Base-by-base conservation (phyloP, 2,329 filamentous ascomycete species). In the Tolypocladium pustulatum region DNA sequence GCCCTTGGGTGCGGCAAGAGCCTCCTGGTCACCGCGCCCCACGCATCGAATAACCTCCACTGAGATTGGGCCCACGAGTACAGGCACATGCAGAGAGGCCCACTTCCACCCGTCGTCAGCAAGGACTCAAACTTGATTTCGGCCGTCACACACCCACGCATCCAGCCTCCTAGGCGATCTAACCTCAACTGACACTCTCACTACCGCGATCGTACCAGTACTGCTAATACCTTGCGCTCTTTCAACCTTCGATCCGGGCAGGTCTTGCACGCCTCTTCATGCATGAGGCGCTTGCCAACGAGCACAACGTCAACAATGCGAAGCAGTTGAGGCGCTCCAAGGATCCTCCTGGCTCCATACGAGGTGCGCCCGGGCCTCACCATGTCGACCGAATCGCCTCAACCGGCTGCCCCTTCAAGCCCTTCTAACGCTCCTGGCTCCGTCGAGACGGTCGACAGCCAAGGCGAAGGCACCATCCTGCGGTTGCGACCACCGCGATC, bases 401-500 rank as follows among this genome's bases (percentile, higher is more conserved):
- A 30, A 56, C 61, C 58, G 4, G 58, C 54, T 13, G 57, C 57
- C n/a, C 59, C 54, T 40, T 60, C 64, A 30, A 61, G 55, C 30
- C 56, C 60, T 2, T 58, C 61, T 56, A 57, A 57, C 8, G 57
- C 59, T 22, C 57, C 60, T 34, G 40, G 52, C 20, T 62, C 61
- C 5, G 43, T 58, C 10, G 41, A 53, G 54, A 62, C 61, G 17
- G 58, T 56, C 57, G 61, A 54, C 56, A 62, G 55, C 41, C 57
- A 62, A 20, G 57, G 62, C 15, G 59, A 60, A 34, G 54, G 54
- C 30, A 62, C 62, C 7, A 46, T 57, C 20, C 58, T 63, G 27
- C 67, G 67, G 54, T 60, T 66, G 27, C 64, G 65, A 32, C 61
- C 65, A 40, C 66, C 69, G 27, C 64, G 70, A 58, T 67, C 69